Evolutionary conservation across 352 stramenopile genomes (phyloP).

Genomic region (Globisporangium barbulae): DNA sequence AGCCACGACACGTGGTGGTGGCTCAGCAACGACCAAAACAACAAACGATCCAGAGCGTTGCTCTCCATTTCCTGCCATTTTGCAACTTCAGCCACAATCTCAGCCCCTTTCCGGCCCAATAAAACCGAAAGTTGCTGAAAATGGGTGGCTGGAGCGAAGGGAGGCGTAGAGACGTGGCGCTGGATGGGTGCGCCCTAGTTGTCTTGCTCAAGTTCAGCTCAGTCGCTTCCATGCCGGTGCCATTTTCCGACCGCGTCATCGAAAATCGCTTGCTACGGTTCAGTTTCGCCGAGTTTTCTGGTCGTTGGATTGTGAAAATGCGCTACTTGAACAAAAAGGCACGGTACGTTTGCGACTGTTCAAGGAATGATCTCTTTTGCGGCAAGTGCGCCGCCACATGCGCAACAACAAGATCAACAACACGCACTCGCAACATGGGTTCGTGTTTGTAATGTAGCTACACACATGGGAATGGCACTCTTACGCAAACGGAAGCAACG

Average conservation of each 20-base stretch:
- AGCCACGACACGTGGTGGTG: constrained; percentile 1
- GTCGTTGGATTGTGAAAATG: constrained; percentile 11
- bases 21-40: background rate
- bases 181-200: constrained; percentile 9
- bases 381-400: background rate
- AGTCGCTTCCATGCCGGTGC: background rate
- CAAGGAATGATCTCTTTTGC: constrained; percentile 14
- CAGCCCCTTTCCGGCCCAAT: background rate
- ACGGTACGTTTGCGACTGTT: constrained; percentile 6
- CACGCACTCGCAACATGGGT: constrained; percentile 2
- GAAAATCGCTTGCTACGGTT: background rate
- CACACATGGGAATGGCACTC: background rate
- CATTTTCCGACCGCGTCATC: background rate
- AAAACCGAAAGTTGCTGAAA: background rate
- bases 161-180: constrained; percentile 10
- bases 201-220: background rate
- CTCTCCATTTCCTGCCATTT: background rate
- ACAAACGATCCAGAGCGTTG: constrained; percentile 10
- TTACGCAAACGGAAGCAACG: too few relatives aligned
- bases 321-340: background rate
- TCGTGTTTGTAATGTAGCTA: background rate
- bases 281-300: background rate
- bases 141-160: background rate
- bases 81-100: background rate
- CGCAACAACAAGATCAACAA: background rate